These are phyloP conservation scores for Nepenthes alata DNA, from an alignment of 179 eudicot genomes.

Conservation along the genomic window DNA sequence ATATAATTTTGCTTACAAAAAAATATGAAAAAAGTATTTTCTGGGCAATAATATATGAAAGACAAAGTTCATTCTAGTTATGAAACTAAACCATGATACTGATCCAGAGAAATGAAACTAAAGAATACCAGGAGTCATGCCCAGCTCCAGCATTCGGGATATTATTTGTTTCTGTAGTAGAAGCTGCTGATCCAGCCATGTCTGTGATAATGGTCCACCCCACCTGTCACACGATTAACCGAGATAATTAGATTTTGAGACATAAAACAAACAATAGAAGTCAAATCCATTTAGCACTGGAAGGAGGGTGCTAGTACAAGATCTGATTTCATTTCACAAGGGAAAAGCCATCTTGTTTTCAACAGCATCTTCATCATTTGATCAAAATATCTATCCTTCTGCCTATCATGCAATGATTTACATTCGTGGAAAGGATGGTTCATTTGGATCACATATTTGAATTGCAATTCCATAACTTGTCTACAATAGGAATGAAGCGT, in stretches of 20 bases:
- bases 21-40: background rate
- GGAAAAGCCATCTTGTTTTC: no score
- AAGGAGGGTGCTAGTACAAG: background rate
- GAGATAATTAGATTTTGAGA: constrained; percentile 2
- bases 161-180: constrained; percentile 71
- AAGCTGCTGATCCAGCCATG: constrained; percentile 82
- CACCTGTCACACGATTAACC: constrained; percentile 39
- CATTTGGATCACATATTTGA: no score
- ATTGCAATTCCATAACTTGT: no score
- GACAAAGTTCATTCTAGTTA: background rate
- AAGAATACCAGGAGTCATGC: constrained; percentile 90
- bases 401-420: no score
- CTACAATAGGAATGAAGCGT: no score
- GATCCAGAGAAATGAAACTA: background rate
- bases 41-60: background rate
- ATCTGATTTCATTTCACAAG: no score
- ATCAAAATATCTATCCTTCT: no score
- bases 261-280: constrained; percentile 4
- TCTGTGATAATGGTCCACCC: constrained; percentile 96
- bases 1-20: background rate
- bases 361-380: no score
- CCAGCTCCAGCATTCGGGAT: constrained; percentile 76
- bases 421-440: no score
- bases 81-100: background rate
- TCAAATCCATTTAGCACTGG: background rate